Conservation (phyloP, 306 rosid species). For the Cyamopsis tetragonoloba region DNA sequence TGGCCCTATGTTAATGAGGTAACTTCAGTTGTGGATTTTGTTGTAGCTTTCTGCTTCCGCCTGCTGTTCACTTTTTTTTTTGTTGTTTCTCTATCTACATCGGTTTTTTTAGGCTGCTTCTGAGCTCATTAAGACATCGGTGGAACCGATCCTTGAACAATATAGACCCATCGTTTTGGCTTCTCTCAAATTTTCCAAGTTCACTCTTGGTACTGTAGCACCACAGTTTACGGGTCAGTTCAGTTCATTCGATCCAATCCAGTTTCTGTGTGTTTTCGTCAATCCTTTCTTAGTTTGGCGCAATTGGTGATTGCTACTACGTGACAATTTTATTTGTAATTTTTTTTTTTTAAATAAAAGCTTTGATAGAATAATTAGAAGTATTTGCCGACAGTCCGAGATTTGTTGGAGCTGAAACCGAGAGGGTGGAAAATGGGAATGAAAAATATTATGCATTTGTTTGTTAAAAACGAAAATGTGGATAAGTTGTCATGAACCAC, state of each 20-base stretch:
- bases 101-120: constrained; percentile 72
- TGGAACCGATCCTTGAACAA: constrained; percentile 81
- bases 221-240: constrained; percentile 91
- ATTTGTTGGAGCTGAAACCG: background rate
- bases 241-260: constrained; percentile 1
- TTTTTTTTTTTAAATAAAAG: background rate
- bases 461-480: background rate
- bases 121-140: constrained; percentile 77
- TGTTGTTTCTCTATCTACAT: background rate
- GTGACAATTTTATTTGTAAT: background rate
- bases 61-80: background rate
- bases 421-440: background rate
- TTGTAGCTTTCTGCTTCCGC: background rate
- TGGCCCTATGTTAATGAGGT: constrained; percentile 96
- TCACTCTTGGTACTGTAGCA: constrained; percentile 93
- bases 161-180: constrained; percentile 66
- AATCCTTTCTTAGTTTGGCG: background rate
- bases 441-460: background rate
- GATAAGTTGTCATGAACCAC: background rate
- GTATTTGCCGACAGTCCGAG: background rate
- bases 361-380: background rate
- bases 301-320: background rate
- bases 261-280: too few relatives aligned
- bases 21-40: background rate
- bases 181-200: constrained; percentile 82